These are phyloP conservation scores for Candida xiaguanensis DNA, from an alignment of 805 yeast species.

Conservation along the genomic window DNA sequence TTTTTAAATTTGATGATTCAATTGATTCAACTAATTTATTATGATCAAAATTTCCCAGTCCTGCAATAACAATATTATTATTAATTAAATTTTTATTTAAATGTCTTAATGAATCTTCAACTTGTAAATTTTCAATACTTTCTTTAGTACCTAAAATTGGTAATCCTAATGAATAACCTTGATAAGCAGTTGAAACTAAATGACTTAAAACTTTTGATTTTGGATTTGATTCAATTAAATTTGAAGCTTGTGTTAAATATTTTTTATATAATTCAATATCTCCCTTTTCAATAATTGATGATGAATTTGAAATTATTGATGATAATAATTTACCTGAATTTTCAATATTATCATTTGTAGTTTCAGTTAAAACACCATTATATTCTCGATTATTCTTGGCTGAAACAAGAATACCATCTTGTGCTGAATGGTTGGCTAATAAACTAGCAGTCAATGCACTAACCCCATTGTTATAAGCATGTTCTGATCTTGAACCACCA, in stretches of 20 bases:
- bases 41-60: conserved; percentile 68
- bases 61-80: conserved; percentile 65
- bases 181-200: conserved; percentile 81
- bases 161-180: conserved; percentile 74
- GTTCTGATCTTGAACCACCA: conserved; percentile 79
- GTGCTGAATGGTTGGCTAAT: conserved; percentile 35
- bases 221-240: conserved; percentile 55
- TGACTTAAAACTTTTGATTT: conserved; percentile 64
- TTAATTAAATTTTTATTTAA: conserved; percentile 54
- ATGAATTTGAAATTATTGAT: conserved; percentile 36
- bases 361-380: conserved; percentile 58
- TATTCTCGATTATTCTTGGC: conserved; percentile 59
- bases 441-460: conserved; percentile 59
- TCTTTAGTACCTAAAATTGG: conserved; percentile 76
- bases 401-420: conserved; percentile 55
- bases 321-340: conserved; percentile 54
- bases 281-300: conserved; percentile 38
- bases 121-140: conserved; percentile 53
- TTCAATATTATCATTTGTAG: conserved; percentile 46
- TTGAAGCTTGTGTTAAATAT: conserved; percentile 45
- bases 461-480: conserved; percentile 78
- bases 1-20: conserved; percentile 41
- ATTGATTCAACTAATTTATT: conserved; percentile 66
- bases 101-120: conserved; percentile 56
- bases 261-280: conserved; percentile 47